Percentiles rank a stretch among this genome's conserved stretches.
Conservation (phyloP, 2,329 filamentous ascomycete species). For the Ophiosphaerella herpotricha region DNA sequence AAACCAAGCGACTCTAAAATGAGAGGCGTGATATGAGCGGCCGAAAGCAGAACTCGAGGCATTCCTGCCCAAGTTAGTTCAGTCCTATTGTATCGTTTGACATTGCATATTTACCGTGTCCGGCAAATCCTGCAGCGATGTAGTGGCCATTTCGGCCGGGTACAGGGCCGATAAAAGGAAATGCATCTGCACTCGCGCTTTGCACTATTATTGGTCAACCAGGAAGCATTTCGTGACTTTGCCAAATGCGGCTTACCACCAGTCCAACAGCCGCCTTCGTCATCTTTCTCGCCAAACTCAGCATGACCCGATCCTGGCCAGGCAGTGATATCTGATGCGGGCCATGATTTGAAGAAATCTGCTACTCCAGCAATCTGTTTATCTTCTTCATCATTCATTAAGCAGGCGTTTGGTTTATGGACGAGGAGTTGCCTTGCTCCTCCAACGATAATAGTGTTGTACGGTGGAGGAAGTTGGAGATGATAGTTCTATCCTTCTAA, state of each 20-base stretch:
- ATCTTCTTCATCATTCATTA: constrained; percentile 8
- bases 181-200: constrained; percentile 7
- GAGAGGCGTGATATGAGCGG: constrained; percentile 11
- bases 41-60: constrained; percentile 10
- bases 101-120: constrained; percentile 8
- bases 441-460: constrained; percentile 16
- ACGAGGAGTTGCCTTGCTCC: constrained; percentile 9
- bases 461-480: constrained; percentile 12
- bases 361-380: constrained; percentile 6
- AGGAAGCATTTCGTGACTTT: not conserved
- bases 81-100: too few relatives aligned
- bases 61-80: constrained; percentile 3
- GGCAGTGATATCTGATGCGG: constrained; percentile 6
- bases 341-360: constrained; percentile 12
- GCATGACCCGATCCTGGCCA: constrained; percentile 3
- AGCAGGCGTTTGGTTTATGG: constrained; percentile 8
- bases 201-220: constrained; percentile 3
- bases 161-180: constrained; percentile 12
- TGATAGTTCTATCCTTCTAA: constrained; percentile 10
- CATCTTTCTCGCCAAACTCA: constrained; percentile 5
- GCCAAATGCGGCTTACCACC: constrained; percentile 3
- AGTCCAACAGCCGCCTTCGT: constrained; percentile 14
- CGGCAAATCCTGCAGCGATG: constrained; percentile 12
- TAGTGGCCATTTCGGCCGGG: constrained; percentile 6
- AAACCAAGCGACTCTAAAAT: constrained; percentile 9